Percentiles rank a stretch among this genome's conserved stretches.
phyloP scores from a whole-genome alignment of 768 basidiomycete genomes.

The Leucosporidium creatinivorum region DNA sequence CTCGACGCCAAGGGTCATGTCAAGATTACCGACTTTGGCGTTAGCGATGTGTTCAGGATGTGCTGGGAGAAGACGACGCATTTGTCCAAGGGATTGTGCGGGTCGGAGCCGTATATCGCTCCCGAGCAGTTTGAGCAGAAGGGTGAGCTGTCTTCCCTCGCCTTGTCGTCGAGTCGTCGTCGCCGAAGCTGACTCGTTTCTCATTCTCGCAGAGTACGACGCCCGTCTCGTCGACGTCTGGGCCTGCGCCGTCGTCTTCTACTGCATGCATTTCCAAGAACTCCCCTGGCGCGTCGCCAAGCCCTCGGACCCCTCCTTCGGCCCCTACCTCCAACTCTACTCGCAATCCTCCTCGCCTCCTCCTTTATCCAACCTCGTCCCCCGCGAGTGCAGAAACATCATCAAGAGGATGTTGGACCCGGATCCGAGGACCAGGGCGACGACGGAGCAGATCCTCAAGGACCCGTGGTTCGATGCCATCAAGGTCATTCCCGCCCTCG shows the following conservation, averaged over 20 bases:
- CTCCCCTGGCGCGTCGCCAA: constrained; percentile 97
- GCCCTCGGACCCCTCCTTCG: constrained; percentile 67
- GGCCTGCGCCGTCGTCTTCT: constrained; percentile 95
- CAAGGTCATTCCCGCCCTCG: constrained; percentile 24
- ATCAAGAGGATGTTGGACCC: constrained; percentile 94
- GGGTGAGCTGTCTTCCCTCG: constrained; percentile 59
- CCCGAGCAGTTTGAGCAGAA: constrained; percentile 94
- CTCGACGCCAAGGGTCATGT: constrained; percentile 86
- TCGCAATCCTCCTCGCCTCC: constrained; percentile 27
- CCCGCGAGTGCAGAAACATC: constrained; percentile 70
- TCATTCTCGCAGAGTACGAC: constrained; percentile 66
- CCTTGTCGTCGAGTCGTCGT: constrained; percentile 41
- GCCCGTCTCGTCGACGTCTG: constrained; percentile 95
- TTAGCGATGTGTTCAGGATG: constrained; percentile 95
- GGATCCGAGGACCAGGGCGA: constrained; percentile 64
- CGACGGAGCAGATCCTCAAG: constrained; percentile 69
- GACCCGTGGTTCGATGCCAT: constrained; percentile 31
- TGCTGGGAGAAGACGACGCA: constrained; percentile 98
- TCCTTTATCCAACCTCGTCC: constrained; percentile 69
- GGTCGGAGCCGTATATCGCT: constrained; percentile 97
- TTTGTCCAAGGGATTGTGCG: constrained; percentile 93
- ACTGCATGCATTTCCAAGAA: constrained; percentile 93
- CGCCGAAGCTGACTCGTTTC: background rate
- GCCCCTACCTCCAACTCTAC: constrained; percentile 56
- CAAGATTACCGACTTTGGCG: constrained; percentile 98